Evolutionary conservation across 78 protist species (phyloP), one percentile per base, ranked within the genome.

Genomic region (Dictyostelium citrinum): DNA sequence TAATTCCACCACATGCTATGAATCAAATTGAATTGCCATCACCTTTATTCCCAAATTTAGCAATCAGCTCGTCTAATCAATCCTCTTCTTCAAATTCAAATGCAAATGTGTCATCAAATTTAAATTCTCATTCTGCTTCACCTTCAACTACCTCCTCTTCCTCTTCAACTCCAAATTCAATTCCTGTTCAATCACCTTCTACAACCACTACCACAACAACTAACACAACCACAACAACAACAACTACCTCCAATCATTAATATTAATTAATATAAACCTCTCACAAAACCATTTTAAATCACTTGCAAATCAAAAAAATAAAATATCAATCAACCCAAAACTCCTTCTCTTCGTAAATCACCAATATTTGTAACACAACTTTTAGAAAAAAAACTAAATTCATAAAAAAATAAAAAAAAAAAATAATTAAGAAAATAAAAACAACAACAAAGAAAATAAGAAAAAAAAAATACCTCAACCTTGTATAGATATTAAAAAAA

Each of bases 1-100:
- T 86, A 16, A 77, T 86, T 29, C 92, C 92, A 17, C n/a, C 46
- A 11, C 92, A 86, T 45, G 92, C 92, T 6, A 60, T 86, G 78
- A 11, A 8, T 20, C 17, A 29, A 49, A 51, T 86, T 64, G 92
- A 86, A 71, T 71, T 77, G 20, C 92, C 92, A 11, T 86, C 92
- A 45, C 92, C 92, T 11, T 71, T 86, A 20, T 86, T 86, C 45
- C 92, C 92, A 55, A 39, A 84, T 24, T 39, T 75, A 61, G 37
- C 45, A 49, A 80, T 41, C 41, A 12, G 60, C 5, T 79, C 84
- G 0, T 81, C 85, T 22, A 33, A 67, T n/a, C 41, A 67, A 37
- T 46, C 74, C 22, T 29, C 74, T 10, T 22, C 68, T 20, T 27
- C 72, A 24, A 76, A 35, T 43, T 20, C 60, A 20, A 72, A 20